These are phyloP conservation scores for Trichoderma erinaceum DNA, from an alignment of 495 filamentous ascomycete genomes.

Conservation along the genomic window DNA sequence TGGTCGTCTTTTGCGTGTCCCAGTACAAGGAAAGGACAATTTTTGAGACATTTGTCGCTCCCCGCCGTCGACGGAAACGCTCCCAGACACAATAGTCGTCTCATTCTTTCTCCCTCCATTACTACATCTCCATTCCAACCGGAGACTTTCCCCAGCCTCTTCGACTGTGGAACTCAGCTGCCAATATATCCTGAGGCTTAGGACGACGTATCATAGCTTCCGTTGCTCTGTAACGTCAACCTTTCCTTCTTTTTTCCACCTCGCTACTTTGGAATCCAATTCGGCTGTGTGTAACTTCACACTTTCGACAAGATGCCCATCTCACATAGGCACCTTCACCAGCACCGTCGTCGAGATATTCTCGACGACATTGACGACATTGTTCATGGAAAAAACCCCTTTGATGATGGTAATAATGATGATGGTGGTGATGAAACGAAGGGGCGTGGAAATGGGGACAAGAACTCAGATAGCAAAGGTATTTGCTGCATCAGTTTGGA, in stretches of 20 bases:
- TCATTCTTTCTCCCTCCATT: constrained; percentile 4
- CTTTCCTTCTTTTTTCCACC: neutral
- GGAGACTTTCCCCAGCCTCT: constrained; percentile 5
- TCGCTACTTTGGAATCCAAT: neutral
- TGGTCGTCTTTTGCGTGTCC: neutral
- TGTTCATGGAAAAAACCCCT: constrained; percentile 5
- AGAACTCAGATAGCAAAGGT: neutral
- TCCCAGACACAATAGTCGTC: constrained; percentile 1
- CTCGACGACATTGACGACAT: constrained; percentile 7
- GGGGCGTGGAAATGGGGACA: too few relatives aligned
- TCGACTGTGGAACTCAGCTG: neutral
- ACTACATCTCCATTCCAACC: neutral
- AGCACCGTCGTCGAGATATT: constrained; percentile 10
- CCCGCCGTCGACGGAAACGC: constrained; percentile 7
- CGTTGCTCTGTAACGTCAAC: constrained; percentile 1
- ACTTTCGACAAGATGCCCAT: constrained; percentile 15
- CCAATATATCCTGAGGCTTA: neutral
- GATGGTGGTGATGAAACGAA: neutral
- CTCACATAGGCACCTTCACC: constrained; percentile 10
- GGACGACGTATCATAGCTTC: neutral
- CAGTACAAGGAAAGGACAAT: neutral
- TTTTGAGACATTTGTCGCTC: neutral
- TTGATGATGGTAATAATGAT: neutral
- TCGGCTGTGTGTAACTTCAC: neutral
- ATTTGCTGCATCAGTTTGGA: neutral